phyloP scores from a whole-genome alignment of 1,139 yeast species.

The Candida frijolesensis region DNA sequence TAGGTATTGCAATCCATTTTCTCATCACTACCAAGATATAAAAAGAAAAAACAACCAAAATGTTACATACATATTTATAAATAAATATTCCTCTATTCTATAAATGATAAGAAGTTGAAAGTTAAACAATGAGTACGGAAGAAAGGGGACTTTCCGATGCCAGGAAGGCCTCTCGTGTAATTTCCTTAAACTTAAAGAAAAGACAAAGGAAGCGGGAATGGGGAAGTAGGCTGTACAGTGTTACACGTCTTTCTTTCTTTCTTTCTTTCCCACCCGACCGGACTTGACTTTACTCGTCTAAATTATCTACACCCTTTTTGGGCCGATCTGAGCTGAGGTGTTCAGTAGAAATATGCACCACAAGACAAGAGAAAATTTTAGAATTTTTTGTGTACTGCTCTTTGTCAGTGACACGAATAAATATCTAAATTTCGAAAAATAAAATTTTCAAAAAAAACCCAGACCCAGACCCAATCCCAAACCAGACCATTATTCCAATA shows the following conservation, averaged over 20 bases:
- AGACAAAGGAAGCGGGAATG: background rate
- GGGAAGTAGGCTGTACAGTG: background rate
- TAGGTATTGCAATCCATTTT: background rate
- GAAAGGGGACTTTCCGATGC: background rate
- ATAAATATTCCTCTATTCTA: constrained; percentile 7
- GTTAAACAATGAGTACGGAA: background rate
- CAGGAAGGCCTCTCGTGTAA: background rate
- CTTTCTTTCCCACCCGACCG: too few relatives aligned
- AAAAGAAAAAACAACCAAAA: constrained; percentile 1
- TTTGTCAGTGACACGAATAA: too few relatives aligned
- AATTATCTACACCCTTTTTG: too few relatives aligned
- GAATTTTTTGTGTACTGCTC: too few relatives aligned
- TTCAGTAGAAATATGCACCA: too few relatives aligned
- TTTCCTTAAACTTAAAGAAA: background rate
- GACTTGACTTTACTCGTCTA: background rate
- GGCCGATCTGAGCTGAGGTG: too few relatives aligned
- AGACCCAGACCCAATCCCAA: too few relatives aligned
- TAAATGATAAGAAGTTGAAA: background rate
- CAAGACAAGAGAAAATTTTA: too few relatives aligned
- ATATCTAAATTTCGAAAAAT: too few relatives aligned
- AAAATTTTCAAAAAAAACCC: too few relatives aligned
- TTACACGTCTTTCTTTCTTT: background rate
- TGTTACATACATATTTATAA: constrained; percentile 6
- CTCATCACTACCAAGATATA: background rate
- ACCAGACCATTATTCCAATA: too few relatives aligned